Evolutionary conservation across 805 yeast species (phyloP), one percentile per base, ranked within the genome.

Genomic region (Pichia kluyveri): DNA sequence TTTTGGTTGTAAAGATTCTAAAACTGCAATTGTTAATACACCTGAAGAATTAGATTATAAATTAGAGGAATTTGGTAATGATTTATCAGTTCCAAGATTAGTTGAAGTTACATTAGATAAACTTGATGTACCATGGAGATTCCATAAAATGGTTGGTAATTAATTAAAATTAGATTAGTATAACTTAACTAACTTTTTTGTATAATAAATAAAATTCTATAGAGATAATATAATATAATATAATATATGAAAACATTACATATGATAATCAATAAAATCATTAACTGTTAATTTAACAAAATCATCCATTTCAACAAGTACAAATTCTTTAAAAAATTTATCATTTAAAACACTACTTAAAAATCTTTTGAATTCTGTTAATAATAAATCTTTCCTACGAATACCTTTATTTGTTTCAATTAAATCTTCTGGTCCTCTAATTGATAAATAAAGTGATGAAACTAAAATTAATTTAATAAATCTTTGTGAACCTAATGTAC

Each of bases 61-160:
- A 30, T 54, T 77, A 38, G 52, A 59, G 8, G 63, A 68, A 43
- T 56, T 71, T 36, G 68, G 68, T 12, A 49, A 46, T 18, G 51
- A 46, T 27, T 43, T 48, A 10, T 19, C 44, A 9, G 27, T 51
- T 17, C 43, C 60, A 18, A 73, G 77, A 56, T 63, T 84, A 47
- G 68, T 77, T 30, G 93, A 84, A 61, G 76, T 84, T 23, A 69
- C 71, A 39, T 65, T 84, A 60, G 84, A 72, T 50, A 68, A 67
- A 52, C 60, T 75, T 57, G 91, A 84, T 61, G 77, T 77, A 56
- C 89, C 90, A 18, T 72, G 80, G 76, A 73, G 82, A 57, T 72
- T 84, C 55, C 60, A 63, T 42, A 63, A 56, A 31, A 71, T 77
- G 78, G 49, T 46, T 30, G 48, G 48, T 40, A 52, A 48, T 36